phyloP scores from a whole-genome alignment of 2,329 filamentous ascomycete species.

The Fusarium anthophilum region DNA sequence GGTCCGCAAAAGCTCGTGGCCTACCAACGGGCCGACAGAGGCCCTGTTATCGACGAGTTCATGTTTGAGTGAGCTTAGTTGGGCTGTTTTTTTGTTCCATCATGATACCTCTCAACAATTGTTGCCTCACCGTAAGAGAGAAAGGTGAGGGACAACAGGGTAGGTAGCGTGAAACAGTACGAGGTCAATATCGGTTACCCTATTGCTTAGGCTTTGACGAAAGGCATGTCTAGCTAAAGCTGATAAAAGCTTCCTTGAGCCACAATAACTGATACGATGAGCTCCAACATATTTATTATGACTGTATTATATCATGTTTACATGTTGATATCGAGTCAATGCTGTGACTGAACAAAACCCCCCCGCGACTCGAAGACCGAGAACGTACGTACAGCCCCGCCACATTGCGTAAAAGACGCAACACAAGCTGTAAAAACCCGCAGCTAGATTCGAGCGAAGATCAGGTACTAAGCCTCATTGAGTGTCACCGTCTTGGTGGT shows the following conservation, averaged over 20 bases:
- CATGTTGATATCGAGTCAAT: constrained; percentile 13
- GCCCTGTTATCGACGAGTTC: constrained; percentile 27
- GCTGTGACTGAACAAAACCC: constrained; percentile 3
- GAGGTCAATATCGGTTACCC: not conserved
- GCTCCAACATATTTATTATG: not conserved
- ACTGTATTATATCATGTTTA: not conserved
- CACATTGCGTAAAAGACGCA: constrained; percentile 47
- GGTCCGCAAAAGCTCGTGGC: constrained; percentile 39
- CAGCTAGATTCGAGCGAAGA: constrained; percentile 33
- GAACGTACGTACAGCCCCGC: constrained; percentile 29
- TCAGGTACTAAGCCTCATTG: constrained; percentile 31
- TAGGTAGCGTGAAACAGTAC: constrained; percentile 14
- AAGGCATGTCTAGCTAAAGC: not conserved
- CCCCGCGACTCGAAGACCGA: constrained; percentile 21
- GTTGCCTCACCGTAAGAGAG: constrained; percentile 20
- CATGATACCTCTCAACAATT: constrained; percentile 30
- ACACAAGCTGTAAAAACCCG: constrained; percentile 35
- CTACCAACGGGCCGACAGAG: constrained; percentile 36
- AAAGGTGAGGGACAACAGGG: not conserved
- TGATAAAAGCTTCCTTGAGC: not conserved
- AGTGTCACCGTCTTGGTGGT: constrained; percentile 27
- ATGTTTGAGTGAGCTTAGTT: not conserved
- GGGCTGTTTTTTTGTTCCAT: constrained; percentile 4
- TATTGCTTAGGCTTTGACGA: not conserved
- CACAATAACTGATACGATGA: not conserved